A percentile compares a stretch with the other conserved stretches of the same genome.
These are phyloP conservation scores for Lindgomyces ingoldianus DNA, from an alignment of 495 filamentous ascomycete genomes.

Conservation along the genomic window DNA sequence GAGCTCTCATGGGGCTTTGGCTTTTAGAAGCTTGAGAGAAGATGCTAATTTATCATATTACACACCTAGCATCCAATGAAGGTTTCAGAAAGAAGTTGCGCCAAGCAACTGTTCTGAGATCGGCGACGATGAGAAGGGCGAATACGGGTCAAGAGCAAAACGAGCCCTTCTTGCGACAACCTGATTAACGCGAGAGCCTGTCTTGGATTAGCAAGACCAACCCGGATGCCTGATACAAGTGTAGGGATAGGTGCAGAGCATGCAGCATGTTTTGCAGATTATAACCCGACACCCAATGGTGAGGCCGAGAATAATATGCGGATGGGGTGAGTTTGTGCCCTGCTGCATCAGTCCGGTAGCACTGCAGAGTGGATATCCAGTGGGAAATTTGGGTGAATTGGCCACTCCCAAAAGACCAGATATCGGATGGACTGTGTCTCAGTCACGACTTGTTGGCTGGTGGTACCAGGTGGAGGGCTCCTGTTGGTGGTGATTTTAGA, in stretches of 20 bases:
- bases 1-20: not conserved
- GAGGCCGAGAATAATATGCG: not conserved
- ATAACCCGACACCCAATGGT: not conserved
- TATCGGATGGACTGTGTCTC: not conserved
- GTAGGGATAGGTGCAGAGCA: not conserved
- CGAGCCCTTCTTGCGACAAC: not conserved
- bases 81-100: not conserved
- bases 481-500: not conserved
- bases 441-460: not conserved
- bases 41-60: not conserved
- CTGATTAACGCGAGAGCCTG: not conserved
- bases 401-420: slow-evolving; percentile 7
- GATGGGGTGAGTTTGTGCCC: not conserved
- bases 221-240: not conserved
- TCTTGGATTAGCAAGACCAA: not conserved
- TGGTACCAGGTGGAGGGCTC: not conserved
- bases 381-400: not conserved
- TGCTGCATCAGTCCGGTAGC: not conserved
- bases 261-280: slow-evolving; percentile 4
- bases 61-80: not conserved
- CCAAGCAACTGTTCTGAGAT: not conserved
- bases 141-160: not conserved
- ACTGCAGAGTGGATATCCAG: not conserved
- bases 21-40: not conserved
- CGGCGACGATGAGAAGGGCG: not conserved